Evolutionary conservation across 768 basidiomycete genomes (phyloP).

Genomic region (Boletus patriciae): DNA sequence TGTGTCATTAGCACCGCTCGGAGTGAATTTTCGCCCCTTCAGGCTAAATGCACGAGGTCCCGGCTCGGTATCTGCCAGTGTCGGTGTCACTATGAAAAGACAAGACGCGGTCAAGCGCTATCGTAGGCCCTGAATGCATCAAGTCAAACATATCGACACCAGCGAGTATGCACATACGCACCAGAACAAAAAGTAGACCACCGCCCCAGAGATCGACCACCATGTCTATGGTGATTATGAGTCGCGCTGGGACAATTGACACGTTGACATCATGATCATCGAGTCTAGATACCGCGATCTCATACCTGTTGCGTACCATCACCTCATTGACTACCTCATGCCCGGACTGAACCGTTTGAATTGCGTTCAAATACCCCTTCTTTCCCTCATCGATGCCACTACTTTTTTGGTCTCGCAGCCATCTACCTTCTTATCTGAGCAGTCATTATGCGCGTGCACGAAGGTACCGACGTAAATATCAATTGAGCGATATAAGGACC

Average conservation of each 20-base stretch:
- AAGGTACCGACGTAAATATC: no score
- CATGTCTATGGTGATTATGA: no score
- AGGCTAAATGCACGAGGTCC: background rate
- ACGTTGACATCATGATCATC: background rate
- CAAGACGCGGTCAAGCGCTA: background rate
- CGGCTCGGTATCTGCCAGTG: background rate
- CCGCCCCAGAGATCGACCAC: background rate
- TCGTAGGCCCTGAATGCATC: background rate
- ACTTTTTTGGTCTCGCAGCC: background rate
- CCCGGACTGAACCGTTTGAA: background rate
- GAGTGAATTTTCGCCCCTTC: background rate
- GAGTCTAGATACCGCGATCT: background rate
- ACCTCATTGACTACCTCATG: slow-evolving; percentile 17
- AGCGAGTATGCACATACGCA: background rate
- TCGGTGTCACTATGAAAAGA: background rate
- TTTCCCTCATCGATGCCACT: background rate
- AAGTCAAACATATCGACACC: background rate
- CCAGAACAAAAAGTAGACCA: background rate
- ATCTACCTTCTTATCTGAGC: background rate
- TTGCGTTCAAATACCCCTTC: background rate
- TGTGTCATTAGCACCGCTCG: background rate
- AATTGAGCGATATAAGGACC: no score
- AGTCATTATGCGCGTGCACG: no score
- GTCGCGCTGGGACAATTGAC: background rate
- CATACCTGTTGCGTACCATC: background rate